Conservation (phyloP, 2,329 filamentous ascomycete genomes). For the Coleophoma crateriformis region DNA sequence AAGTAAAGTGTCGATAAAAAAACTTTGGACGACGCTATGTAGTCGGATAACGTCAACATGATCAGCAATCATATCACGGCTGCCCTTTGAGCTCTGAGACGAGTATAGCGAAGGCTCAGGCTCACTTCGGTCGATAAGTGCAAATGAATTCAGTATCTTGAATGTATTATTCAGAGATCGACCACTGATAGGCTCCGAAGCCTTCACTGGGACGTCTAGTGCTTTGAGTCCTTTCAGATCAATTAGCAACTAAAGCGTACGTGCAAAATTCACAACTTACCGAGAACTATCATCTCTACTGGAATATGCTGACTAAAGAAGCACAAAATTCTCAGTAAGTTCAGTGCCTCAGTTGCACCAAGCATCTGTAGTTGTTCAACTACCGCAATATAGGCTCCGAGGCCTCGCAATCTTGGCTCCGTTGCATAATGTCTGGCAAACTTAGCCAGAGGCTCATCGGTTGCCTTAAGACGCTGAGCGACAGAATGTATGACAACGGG, state of each 20-base stretch:
- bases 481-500: slow-evolving; percentile 65
- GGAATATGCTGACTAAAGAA: slow-evolving; percentile 63
- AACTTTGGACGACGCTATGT: slow-evolving; percentile 47
- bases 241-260: slow-evolving; percentile 2
- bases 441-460: slow-evolving; percentile 53
- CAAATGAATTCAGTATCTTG: slow-evolving; percentile 44
- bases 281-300: slow-evolving; percentile 58
- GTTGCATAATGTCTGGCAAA: slow-evolving; percentile 53
- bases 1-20: slow-evolving; percentile 41
- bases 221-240: slow-evolving; percentile 33
- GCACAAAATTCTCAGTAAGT: slow-evolving; percentile 57
- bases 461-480: slow-evolving; percentile 54
- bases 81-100: slow-evolving; percentile 28
- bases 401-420: slow-evolving; percentile 45
- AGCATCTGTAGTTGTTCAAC: slow-evolving; percentile 41
- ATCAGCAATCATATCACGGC: slow-evolving; percentile 36
- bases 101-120: slow-evolving; percentile 24
- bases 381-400: slow-evolving; percentile 42
- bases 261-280: slow-evolving; percentile 25
- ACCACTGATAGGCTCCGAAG: slow-evolving; percentile 28
- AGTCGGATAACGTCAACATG: slow-evolving; percentile 44
- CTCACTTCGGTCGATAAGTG: slow-evolving; percentile 45
- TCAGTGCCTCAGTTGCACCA: slow-evolving; percentile 49
- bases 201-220: slow-evolving; percentile 42
- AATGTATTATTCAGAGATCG: slow-evolving; percentile 38